phyloP scores from a whole-genome alignment of 2,329 filamentous ascomycete species.

The Aspergillus transmontanensis region DNA sequence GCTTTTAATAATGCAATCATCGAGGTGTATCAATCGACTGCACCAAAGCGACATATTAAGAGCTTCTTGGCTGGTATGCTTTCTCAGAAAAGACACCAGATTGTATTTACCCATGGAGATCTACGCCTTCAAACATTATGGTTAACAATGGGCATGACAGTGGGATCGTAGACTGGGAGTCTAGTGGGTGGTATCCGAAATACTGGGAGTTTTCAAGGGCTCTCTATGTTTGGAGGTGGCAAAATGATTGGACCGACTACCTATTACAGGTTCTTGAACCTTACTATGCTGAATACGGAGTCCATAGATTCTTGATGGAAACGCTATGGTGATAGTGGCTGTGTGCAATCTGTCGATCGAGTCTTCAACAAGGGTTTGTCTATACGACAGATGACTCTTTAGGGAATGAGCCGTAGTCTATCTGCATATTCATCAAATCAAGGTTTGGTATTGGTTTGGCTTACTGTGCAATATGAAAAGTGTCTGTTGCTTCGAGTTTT shows the following conservation, averaged over 20 bases:
- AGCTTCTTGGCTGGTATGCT: conserved; percentile 18
- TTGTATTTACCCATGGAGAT: conserved; percentile 17
- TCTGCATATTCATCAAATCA: too few relatives aligned
- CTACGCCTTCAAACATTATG: background rate
- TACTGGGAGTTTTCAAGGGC: conserved; percentile 22
- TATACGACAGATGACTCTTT: too few relatives aligned
- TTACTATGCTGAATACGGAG: background rate
- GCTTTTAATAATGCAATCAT: conserved; percentile 27
- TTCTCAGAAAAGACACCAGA: conserved; percentile 19
- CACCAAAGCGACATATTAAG: conserved; percentile 20
- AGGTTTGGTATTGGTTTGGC: too few relatives aligned
- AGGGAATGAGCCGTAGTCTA: too few relatives aligned
- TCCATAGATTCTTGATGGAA: background rate
- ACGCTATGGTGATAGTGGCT: background rate
- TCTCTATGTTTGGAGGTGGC: conserved; percentile 32
- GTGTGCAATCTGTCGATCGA: too few relatives aligned
- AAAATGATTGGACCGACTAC: conserved; percentile 37
- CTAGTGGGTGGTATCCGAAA: background rate
- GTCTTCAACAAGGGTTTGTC: too few relatives aligned
- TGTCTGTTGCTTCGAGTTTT: too few relatives aligned
- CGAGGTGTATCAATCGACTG: conserved; percentile 19
- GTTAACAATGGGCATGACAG: background rate
- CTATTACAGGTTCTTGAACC: conserved; percentile 31
- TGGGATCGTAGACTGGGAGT: background rate
- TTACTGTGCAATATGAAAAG: too few relatives aligned